Percentiles rank a stretch among this genome's conserved stretches.
These are phyloP conservation scores for Colletotrichum sp. DNA, from an alignment of 2,329 filamentous ascomycete genomes.

Conservation along the genomic window DNA sequence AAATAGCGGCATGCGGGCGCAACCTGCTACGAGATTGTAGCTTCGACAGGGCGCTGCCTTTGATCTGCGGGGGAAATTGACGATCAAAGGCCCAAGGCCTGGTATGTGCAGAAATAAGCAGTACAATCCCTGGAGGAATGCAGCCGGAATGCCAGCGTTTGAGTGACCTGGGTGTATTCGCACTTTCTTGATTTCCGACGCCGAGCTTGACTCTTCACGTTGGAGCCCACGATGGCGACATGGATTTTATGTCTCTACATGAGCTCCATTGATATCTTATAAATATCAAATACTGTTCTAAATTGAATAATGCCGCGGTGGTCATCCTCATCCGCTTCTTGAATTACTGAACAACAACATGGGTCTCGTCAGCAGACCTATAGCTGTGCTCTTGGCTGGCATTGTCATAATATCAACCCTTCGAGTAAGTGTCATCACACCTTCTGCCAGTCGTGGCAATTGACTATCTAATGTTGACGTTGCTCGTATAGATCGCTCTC, in stretches of 20 bases:
- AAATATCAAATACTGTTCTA: not conserved
- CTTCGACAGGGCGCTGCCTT: not conserved
- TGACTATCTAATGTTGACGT: not conserved
- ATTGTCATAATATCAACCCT: not conserved
- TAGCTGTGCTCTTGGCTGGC: not conserved
- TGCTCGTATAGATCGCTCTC: not conserved
- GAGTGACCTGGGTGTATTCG: not conserved
- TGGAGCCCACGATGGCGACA: not conserved
- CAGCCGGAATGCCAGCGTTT: not conserved
- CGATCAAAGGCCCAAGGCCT: not conserved
- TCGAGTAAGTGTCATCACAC: not conserved
- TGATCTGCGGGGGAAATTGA: not conserved
- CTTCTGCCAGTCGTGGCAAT: not conserved
- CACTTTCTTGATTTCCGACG: not conserved
- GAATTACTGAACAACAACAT: not conserved
- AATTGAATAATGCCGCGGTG: not conserved
- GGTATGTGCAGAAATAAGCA: not conserved
- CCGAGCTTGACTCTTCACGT: not conserved
- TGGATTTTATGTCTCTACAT: not conserved
- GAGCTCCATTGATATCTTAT: not conserved
- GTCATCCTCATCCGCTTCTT: not conserved
- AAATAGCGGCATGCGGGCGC: not conserved
- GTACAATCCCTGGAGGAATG: not conserved
- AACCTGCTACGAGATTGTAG: not conserved
- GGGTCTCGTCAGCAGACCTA: not conserved